Base-by-base conservation (phyloP, 1,284 basidiomycete genomes). In the Ganoderma meredithae region DNA sequence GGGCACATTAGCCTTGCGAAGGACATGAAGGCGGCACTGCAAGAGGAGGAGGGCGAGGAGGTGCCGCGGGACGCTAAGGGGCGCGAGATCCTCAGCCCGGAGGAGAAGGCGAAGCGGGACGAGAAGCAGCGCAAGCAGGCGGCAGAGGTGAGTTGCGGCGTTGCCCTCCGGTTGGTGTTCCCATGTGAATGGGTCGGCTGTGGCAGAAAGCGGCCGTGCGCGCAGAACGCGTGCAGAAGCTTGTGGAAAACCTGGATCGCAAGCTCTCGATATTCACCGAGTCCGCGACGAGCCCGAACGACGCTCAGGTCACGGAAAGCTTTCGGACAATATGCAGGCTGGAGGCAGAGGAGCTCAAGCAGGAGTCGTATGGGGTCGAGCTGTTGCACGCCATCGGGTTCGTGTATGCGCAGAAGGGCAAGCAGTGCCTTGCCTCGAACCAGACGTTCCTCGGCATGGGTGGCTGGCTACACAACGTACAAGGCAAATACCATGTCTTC, bases 1-100 rank as follows among this genome's bases (percentile, higher is more conserved):
- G 93, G 94, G 12, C 86, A 90, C 64, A 92, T 95, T 74, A 93
- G 91, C 65, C 83, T 96, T 74, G 97, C 96, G 41, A 89, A 89
- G 74, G 97, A 99, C 76, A 99, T 99, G 98, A 99, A 99, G 83
- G 90, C 95, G 7, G 97, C 96, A 6, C 83, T 99, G 77, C 97
- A 99, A 77, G 94, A 97, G 76, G 96, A 95, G 19, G 94, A 94
- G 62, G 92, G 94, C 25, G 77, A 68, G 1, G 79, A 77, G 60
- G 82, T 83, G 53, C 77, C 80, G 68, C 83, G 84, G 63, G 91
- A 91, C 76, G 86, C 86, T 40, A 94, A 92, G 74, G 91, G 90
- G 0, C 83, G 86, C 69, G 88, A 89, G 69, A 88, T 93, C 5
- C 73, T 98, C 56, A 89, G 88, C 17, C 93, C 95, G 1, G 95